Base-by-base conservation (phyloP, 192 early-diverging fungal genomes). In the Linderina pennispora region DNA sequence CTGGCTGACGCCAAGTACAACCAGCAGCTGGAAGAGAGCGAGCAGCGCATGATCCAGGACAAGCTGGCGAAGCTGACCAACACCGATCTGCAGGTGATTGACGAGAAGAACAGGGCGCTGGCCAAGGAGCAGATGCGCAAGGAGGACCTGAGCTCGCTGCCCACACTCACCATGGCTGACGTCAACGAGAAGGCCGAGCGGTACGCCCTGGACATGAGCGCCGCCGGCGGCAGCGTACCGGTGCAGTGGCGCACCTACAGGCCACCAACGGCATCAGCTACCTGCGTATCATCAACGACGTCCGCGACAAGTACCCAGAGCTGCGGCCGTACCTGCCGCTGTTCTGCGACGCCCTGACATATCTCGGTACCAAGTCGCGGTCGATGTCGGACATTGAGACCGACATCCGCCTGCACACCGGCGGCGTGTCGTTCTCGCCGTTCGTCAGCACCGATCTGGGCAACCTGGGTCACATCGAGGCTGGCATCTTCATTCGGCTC, bases 231-330 rank as follows among this genome's bases (percentile, higher is more conserved):
- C 14, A 43, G 80, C 19, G 70, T 73, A 18, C 70, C 70, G 16
- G 79, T 89, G 21, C 86, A 90, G 39, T 86, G 83, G 83, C 76
- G 90, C 40, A 71, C 77, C 4, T 84, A 91, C 0, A 51, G n/a
- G n/a, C 80, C 3, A 97, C 94, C 25, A 97, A 97, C 49, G 92
- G 89, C 18, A 83, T 97, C 41, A 91, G 91, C 23, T 97, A 97
- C 62, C 71, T 92, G 36, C 75, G 77, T n/a, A 68, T 81, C 0
- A 85, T 84, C 44, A 85, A 84, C 50, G 71, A 77, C 23, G 69
- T 86, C 24, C 67, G 65, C 23, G 73, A 70, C 49, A 50, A 92
- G 40, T 73, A 85, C 16, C 58, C 76, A 3, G 78, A 89, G 18
- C 65, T 88, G 40, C 75, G 79, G 53, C 61, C 80, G 23, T 92